Conservation (phyloP, 106 monocot species). For the Vanilla planifolia region DNA sequence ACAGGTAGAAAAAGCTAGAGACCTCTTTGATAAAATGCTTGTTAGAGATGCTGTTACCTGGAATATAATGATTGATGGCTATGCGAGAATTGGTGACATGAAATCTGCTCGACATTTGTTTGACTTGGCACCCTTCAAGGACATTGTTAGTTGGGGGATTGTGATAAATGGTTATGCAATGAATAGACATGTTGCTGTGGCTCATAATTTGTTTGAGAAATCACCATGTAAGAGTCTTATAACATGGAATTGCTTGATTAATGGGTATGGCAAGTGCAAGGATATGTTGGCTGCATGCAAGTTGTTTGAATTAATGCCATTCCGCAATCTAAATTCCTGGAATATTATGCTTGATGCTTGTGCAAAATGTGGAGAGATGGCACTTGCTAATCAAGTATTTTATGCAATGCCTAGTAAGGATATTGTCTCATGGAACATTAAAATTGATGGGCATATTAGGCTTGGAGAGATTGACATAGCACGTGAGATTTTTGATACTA, state of each 20-base stretch:
- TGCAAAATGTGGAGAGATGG: constrained; percentile 12
- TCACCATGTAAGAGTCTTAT: constrained; percentile 9
- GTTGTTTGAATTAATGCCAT: constrained; percentile 20
- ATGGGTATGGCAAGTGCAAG: constrained; percentile 12
- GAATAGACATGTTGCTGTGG: constrained; percentile 10
- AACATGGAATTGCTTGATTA: constrained; percentile 16
- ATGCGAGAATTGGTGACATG: constrained; percentile 21
- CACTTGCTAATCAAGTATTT: constrained; percentile 7
- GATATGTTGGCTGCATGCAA: constrained; percentile 9
- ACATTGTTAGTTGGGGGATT: constrained; percentile 17
- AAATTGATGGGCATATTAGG: constrained; percentile 13
- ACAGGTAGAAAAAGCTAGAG: constrained; percentile 14
- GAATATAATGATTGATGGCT: constrained; percentile 31
- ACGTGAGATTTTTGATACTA: constrained; percentile 16
- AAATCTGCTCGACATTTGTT: constrained; percentile 13
- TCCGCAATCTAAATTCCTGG: constrained; percentile 12
- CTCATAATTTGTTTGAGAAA: constrained; percentile 23
- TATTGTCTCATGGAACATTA: constrained; percentile 16
- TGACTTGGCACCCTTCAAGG: constrained; percentile 18
- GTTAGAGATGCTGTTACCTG: constrained; percentile 15
- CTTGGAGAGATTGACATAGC: constrained; percentile 8
- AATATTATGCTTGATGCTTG: constrained; percentile 18
- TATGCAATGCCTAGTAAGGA: constrained; percentile 15
- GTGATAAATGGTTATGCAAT: constrained; percentile 17
- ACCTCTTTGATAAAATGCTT: constrained; percentile 27